Evolutionary conservation across 768 basidiomycete species (phyloP).

Genomic region (Rhodotorula graminis): DNA sequence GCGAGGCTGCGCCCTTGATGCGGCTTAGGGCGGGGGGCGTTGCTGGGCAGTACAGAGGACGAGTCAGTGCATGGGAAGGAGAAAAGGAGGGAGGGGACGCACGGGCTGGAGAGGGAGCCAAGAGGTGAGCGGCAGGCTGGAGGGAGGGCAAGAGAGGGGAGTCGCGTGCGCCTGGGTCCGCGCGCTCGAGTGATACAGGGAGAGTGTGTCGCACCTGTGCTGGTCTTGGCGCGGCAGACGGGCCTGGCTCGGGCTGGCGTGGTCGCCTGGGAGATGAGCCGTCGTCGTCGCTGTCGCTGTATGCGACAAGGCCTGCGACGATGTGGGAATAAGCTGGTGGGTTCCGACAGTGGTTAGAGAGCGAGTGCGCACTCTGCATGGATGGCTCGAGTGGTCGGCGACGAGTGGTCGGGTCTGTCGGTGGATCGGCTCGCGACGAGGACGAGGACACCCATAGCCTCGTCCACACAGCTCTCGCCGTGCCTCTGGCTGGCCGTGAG

Average conservation of each 20-base stretch:
- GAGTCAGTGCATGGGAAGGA: too few species aligned
- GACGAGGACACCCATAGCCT: too few species aligned
- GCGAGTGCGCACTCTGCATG: neutral
- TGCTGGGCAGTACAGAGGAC: neutral
- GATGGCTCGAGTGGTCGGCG: neutral
- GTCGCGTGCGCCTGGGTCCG: conserved; percentile 8
- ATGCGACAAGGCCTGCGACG: conserved; percentile 28
- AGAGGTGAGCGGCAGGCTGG: conserved; percentile 4
- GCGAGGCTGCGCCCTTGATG: conserved; percentile 6
- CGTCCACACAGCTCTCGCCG: too few species aligned
- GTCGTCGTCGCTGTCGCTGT: conserved; percentile 23
- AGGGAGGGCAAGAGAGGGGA: neutral
- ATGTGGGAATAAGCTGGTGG: too few species aligned
- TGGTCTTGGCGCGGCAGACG: neutral
- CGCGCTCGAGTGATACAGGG: neutral
- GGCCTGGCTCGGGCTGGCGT: neutral
- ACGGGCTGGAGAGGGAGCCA: conserved; percentile 23
- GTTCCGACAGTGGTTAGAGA: too few species aligned
- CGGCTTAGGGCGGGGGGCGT: conserved; percentile 2
- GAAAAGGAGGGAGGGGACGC: neutral
- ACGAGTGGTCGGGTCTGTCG: too few species aligned
- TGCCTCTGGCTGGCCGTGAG: too few species aligned
- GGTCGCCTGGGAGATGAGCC: too few species aligned
- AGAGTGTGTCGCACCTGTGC: neutral
- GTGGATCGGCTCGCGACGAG: too few species aligned